phyloP scores from a whole-genome alignment of 2,329 filamentous ascomycete genomes.

The Cyphellophora europaea region DNA sequence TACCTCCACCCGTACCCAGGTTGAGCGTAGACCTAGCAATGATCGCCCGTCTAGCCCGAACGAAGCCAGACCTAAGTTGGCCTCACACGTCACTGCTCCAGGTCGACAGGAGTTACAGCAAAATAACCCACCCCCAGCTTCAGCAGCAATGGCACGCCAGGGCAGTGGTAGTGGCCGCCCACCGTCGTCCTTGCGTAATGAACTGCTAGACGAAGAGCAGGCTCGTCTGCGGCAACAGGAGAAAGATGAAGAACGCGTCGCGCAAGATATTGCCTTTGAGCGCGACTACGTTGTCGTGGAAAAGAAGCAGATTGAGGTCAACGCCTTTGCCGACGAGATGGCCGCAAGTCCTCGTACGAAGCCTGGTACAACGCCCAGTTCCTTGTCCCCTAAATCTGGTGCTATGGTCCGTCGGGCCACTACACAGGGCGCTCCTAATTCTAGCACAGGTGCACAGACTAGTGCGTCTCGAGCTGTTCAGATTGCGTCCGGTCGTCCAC shows the following conservation, averaged over 20 bases:
- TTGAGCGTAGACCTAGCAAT: background rate
- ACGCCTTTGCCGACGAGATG: slow-evolving; percentile 91
- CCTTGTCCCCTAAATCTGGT: slow-evolving; percentile 46
- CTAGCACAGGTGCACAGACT: slow-evolving; percentile 59
- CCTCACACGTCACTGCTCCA: slow-evolving; percentile 30
- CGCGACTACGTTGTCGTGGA: slow-evolving; percentile 94
- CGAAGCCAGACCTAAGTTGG: slow-evolving; percentile 21
- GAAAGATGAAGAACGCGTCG: slow-evolving; percentile 54
- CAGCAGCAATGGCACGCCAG: slow-evolving; percentile 51
- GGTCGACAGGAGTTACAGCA: slow-evolving; percentile 29
- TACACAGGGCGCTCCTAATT: slow-evolving; percentile 62
- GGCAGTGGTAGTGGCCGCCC: slow-evolving; percentile 33
- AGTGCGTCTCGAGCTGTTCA: slow-evolving; percentile 66
- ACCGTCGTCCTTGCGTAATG: slow-evolving; percentile 40
- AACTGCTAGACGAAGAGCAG: slow-evolving; percentile 29
- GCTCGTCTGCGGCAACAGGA: slow-evolving; percentile 25
- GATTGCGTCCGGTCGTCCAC: slow-evolving; percentile 55
- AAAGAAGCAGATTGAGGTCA: slow-evolving; percentile 90
- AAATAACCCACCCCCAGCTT: slow-evolving; percentile 23
- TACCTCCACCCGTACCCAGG: background rate
- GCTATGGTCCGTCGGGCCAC: slow-evolving; percentile 67
- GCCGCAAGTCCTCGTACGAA: slow-evolving; percentile 67
- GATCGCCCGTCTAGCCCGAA: slow-evolving; percentile 20
- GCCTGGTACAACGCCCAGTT: slow-evolving; percentile 34
- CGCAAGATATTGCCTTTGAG: slow-evolving; percentile 82